Conservation (phyloP, 495 filamentous ascomycete genomes). For the Bathelium albidoporum region DNA sequence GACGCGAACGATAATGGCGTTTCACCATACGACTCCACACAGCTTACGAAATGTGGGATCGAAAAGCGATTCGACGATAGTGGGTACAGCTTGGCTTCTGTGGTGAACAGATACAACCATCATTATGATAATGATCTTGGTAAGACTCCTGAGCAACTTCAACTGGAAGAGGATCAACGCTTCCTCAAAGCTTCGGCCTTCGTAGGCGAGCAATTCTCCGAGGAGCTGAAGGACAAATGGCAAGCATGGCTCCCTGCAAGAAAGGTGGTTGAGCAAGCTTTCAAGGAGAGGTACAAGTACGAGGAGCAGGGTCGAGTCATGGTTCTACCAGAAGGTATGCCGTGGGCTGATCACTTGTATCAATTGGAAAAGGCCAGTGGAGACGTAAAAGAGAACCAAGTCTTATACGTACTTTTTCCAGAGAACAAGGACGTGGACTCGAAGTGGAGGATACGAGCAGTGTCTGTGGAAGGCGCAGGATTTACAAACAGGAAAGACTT, state of each 20-base stretch:
- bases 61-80: slow-evolving; percentile 71
- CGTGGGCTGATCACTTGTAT: slow-evolving; percentile 96
- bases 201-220: slow-evolving; percentile 75
- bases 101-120: slow-evolving; percentile 76
- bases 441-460: slow-evolving; percentile 89
- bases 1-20: slow-evolving; percentile 98
- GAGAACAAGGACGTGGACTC: slow-evolving; percentile 58
- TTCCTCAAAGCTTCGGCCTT: slow-evolving; percentile 67
- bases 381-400: slow-evolving; percentile 41
- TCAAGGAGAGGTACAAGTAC: slow-evolving; percentile 48
- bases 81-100: slow-evolving; percentile 69
- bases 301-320: slow-evolving; percentile 70
- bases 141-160: slow-evolving; percentile 43
- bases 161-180: slow-evolving; percentile 66
- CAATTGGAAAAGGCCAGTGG: slow-evolving; percentile 56
- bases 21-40: slow-evolving; percentile 57
- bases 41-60: slow-evolving; percentile 51
- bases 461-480: slow-evolving; percentile 65
- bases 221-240: slow-evolving; percentile 62
- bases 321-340: slow-evolving; percentile 64
- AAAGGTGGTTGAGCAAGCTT: slow-evolving; percentile 61
- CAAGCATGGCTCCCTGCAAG: slow-evolving; percentile 81
- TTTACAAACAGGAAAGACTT: slow-evolving; percentile 85
- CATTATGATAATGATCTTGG: slow-evolving; percentile 47
- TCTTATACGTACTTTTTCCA: slow-evolving; percentile 89